Conservation (phyloP, 441 rosid genomes). For the Brassica hybrid region DNA sequence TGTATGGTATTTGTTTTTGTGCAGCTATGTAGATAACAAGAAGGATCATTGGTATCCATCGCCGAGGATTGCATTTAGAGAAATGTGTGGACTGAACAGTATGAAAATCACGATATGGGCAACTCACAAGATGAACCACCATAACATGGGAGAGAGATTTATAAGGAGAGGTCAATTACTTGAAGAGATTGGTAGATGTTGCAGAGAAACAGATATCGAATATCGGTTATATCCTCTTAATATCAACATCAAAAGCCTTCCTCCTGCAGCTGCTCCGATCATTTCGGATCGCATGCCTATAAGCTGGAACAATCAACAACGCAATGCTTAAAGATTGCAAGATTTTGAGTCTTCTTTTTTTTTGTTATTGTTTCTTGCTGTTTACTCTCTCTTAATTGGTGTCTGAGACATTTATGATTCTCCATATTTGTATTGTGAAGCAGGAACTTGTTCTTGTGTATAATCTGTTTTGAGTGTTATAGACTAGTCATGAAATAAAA, state of each 20-base stretch:
- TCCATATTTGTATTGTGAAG: conserved; percentile 3
- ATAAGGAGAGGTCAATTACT: conserved; percentile 44
- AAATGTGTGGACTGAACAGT: conserved; percentile 41
- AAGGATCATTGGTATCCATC: conserved; percentile 50
- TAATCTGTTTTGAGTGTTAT: not conserved
- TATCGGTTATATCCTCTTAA: conserved; percentile 47
- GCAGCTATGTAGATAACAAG: conserved; percentile 49
- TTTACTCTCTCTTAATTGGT: conserved; percentile 10
- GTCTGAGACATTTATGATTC: conserved; percentile 27
- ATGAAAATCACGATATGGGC: conserved; percentile 47
- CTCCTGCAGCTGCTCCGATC: conserved; percentile 21
- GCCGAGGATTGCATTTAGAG: conserved; percentile 43
- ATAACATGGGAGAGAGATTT: conserved; percentile 49
- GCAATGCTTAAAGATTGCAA: conserved; percentile 23
- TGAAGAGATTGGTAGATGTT: conserved; percentile 44
- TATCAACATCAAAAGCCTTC: conserved; percentile 42
- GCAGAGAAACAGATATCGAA: conserved; percentile 44
- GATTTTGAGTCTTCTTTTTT: not conserved
- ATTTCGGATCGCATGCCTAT: conserved; percentile 33
- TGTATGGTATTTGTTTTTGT: not conserved
- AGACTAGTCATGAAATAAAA: conserved; percentile 1
- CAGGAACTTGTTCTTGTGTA: conserved; percentile 5
- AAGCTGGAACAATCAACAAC: conserved; percentile 32
- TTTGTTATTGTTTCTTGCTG: not conserved
- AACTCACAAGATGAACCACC: conserved; percentile 50